phyloP scores from a whole-genome alignment of 2,329 filamentous ascomycete genomes.

The Sordariomycetes sp. region DNA sequence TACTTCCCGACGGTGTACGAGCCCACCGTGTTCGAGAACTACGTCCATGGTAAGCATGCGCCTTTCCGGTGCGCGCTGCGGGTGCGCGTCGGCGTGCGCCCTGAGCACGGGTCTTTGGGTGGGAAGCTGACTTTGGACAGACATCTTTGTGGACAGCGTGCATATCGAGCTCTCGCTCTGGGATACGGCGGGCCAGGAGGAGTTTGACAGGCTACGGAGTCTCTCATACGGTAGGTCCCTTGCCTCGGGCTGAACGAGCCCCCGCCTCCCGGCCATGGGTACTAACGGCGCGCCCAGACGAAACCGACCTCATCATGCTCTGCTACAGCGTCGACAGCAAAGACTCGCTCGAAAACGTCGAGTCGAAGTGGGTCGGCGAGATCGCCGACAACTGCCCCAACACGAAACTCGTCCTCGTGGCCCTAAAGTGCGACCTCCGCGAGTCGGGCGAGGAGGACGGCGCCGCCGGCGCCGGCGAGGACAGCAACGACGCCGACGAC shows the following conservation, averaged over 20 bases:
- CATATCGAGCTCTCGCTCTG: conserved; percentile 96
- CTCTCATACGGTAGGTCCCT: conserved; percentile 67
- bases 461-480: too few relatives aligned
- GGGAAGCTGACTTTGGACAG: conserved; percentile 26
- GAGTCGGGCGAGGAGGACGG: conserved; percentile 63
- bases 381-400: conserved; percentile 96
- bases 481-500: conserved; percentile 23
- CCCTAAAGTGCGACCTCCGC: conserved; percentile 90
- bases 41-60: conserved; percentile 68
- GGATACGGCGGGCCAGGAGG: conserved; percentile 97
- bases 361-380: conserved; percentile 96
- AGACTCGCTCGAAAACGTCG: conserved; percentile 94
- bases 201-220: conserved; percentile 92
- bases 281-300: conserved; percentile 29
- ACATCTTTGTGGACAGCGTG: conserved; percentile 95
- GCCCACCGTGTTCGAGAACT: conserved; percentile 97
- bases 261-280: too few relatives aligned
- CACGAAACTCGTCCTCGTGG: conserved; percentile 88
- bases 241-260: too few relatives aligned
- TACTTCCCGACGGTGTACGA: conserved; percentile 98
- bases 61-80: not conserved
- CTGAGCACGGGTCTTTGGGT: not conserved
- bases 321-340: conserved; percentile 96
- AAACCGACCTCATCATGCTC: conserved; percentile 97
- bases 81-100: not conserved